A percentile compares a stretch with the other conserved stretches of the same genome.
These are phyloP conservation scores for Liriodendron chinense DNA, from an alignment of 164 flowering plant species.

Conservation along the genomic window DNA sequence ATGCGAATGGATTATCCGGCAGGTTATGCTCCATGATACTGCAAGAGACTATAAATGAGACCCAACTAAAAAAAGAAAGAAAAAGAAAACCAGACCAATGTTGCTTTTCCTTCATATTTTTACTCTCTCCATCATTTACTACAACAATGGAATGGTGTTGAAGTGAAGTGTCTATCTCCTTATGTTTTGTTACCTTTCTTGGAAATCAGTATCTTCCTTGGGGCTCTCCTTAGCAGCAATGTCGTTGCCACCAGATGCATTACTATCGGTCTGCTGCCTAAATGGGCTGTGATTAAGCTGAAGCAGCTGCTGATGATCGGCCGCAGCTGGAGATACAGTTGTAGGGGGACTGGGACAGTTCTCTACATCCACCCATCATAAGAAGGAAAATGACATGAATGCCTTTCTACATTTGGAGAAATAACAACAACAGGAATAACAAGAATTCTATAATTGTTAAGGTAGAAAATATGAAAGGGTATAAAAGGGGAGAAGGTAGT, in stretches of 20 bases:
- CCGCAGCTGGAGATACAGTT: slow-evolving; percentile 12
- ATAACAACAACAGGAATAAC: background rate
- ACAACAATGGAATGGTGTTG: background rate
- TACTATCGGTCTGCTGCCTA: slow-evolving; percentile 1
- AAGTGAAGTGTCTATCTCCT: background rate
- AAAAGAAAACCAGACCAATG: background rate
- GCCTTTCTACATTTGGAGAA: background rate
- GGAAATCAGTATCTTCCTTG: slow-evolving; percentile 40
- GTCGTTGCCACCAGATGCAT: slow-evolving; percentile 14
- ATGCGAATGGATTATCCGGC: slow-evolving; percentile 90
- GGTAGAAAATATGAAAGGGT: background rate
- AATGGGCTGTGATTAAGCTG: slow-evolving; percentile 3
- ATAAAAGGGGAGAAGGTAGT: background rate
- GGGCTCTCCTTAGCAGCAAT: slow-evolving; percentile 25
- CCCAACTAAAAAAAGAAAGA: background rate
- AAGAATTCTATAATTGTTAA: background rate
- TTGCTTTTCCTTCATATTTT: background rate
- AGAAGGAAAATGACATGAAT: background rate
- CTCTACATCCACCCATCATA: slow-evolving; percentile 21
- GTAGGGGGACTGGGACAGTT: slow-evolving; percentile 22
- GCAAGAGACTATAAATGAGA: background rate
- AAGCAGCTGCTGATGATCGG: slow-evolving; percentile 22
- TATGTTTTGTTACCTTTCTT: slow-evolving; percentile 68
- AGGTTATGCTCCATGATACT: slow-evolving; percentile 70
- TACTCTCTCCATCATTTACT: background rate